Evolutionary conservation across 2,329 filamentous ascomycete species (phyloP).

Genomic region (Fusarium sp.): DNA sequence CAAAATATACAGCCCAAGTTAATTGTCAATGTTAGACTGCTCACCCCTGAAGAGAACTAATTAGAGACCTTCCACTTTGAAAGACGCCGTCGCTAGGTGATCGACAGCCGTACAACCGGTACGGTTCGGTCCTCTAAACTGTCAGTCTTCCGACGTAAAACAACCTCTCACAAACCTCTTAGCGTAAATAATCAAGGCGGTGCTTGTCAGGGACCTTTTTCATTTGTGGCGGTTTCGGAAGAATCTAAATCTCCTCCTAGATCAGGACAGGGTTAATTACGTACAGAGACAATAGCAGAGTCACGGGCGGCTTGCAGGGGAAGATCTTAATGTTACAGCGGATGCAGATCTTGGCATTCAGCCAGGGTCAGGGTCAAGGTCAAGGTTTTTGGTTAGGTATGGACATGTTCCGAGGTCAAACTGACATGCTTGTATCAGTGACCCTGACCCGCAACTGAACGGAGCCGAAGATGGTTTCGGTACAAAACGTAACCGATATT

Average conservation of each 20-base stretch:
- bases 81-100: neutral
- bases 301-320: neutral
- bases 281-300: neutral
- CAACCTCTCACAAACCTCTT: neutral
- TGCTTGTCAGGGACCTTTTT: neutral
- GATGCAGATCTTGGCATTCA: conserved; percentile 20
- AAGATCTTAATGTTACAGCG: conserved; percentile 23
- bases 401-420: neutral
- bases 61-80: neutral
- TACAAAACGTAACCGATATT: neutral
- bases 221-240: neutral
- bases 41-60: too few relatives aligned
- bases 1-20: neutral
- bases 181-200: neutral
- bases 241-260: neutral
- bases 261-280: neutral
- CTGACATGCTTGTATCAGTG: neutral
- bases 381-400: neutral
- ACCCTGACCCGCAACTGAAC: neutral
- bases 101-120: neutral
- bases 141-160: neutral
- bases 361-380: neutral
- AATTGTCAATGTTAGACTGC: neutral
- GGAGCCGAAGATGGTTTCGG: neutral
- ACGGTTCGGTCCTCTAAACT: conserved; percentile 1